Evolutionary conservation across 768 basidiomycete genomes (phyloP), one percentile per base, ranked within the genome.

Genomic region (Galerina marginata): DNA sequence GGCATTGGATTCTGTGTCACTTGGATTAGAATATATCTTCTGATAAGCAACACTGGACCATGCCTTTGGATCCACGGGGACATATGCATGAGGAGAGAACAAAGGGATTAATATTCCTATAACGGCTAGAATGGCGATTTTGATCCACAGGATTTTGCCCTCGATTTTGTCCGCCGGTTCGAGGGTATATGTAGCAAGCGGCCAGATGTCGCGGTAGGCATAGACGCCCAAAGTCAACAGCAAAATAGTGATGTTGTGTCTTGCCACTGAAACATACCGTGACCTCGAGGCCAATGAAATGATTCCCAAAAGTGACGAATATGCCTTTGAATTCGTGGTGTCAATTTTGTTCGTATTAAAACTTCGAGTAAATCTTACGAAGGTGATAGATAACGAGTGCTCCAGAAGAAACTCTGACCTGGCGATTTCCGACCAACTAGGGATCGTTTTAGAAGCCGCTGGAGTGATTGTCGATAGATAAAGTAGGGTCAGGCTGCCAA

Each of bases 201-300:
- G 87, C 72, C 78, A 86, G 4, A 90, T 46, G 61, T 84, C 81
- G 38, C 86, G 78, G 66, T 84, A 83, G 14, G 71, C 65, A 65
- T 83, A 89, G 1, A 86, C 75, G 2, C 56, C 63, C 74, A 62
- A 74, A 63, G 63, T 74, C 59, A 56, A 77, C 44, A 75, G 46
- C 5, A 74, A 62, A 7, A 77, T 10, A 7, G 65, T 4, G 46
- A 51, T 71, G 46, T 69, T 39, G 55, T 75, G 73, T 25, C 58
- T 49, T 2, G 68, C 58, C 15, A 58, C 45, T 36, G 23, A 71
- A 62, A 12, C 68, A 45, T 74, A 75, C 25, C 73, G 62, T 2
- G 65, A 66, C 33, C 68, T 67, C 2, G 76, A 69, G 1, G 72
- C 61, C 9, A 81, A 63, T 5, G 79, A 65, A 12, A 79, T 57